These are phyloP conservation scores for Zygosaccharomyces bisporus DNA, from an alignment of 805 yeast species.

Conservation along the genomic window DNA sequence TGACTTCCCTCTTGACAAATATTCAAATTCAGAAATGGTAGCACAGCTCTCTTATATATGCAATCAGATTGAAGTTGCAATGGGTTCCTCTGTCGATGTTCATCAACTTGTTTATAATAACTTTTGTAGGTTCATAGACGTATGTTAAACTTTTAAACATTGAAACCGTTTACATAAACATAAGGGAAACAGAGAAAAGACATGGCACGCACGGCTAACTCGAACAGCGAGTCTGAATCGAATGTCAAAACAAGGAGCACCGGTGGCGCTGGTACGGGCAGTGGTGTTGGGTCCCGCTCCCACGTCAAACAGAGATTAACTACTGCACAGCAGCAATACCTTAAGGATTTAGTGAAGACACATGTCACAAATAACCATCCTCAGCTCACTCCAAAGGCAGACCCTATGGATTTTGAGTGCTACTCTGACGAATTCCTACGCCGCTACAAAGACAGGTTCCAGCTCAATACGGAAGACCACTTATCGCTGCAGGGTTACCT, in stretches of 20 bases:
- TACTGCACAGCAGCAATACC: constrained; percentile 61
- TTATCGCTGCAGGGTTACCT: constrained; percentile 66
- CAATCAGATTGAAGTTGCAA: constrained; percentile 10
- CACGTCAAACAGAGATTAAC: constrained; percentile 43
- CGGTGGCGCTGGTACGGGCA: constrained; percentile 13
- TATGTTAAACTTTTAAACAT: not conserved
- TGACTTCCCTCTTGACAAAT: constrained; percentile 38
- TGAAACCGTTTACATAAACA: not conserved
- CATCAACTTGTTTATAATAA: constrained; percentile 17
- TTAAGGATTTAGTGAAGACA: constrained; percentile 57
- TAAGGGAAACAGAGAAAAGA: constrained; percentile 2
- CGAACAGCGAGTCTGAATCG: constrained; percentile 34
- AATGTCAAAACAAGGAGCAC: constrained; percentile 18
- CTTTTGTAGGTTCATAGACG: constrained; percentile 16
- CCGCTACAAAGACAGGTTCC: constrained; percentile 60
- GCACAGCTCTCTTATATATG: constrained; percentile 17
- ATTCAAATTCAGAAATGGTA: constrained; percentile 13
- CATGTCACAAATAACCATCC: constrained; percentile 77
- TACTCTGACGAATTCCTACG: constrained; percentile 63
- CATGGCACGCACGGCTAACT: constrained; percentile 26
- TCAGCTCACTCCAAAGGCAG: constrained; percentile 45
- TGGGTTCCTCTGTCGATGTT: not conserved
- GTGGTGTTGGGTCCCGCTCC: constrained; percentile 53
- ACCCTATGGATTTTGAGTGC: constrained; percentile 66
- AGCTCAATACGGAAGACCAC: constrained; percentile 55